phyloP scores from a whole-genome alignment of 306 rosid species.

The Cyclanthera cordifolia region DNA sequence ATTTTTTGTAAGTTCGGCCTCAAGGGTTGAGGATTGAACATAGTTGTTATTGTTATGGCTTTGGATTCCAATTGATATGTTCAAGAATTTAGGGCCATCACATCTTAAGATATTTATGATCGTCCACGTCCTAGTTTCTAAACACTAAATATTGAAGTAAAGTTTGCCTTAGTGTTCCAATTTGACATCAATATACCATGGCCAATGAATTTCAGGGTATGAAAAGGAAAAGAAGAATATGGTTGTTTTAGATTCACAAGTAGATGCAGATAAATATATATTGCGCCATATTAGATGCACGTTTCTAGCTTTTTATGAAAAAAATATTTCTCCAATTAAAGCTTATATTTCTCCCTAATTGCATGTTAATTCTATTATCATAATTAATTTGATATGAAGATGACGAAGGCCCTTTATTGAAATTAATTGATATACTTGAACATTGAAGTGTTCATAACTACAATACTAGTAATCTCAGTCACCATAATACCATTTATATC shows the following conservation, averaged over 20 bases:
- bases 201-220: background rate
- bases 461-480: background rate
- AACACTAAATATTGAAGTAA: background rate
- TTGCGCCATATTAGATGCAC: background rate
- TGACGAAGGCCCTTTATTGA: background rate
- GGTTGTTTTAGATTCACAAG: background rate
- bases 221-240: background rate
- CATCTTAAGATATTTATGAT: background rate
- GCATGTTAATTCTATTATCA: background rate
- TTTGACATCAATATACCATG: background rate
- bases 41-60: background rate
- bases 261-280: background rate
- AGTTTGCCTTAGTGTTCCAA: background rate
- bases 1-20: background rate
- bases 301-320: background rate
- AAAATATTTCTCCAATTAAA: background rate
- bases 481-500: constrained; percentile 1
- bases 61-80: constrained; percentile 2
- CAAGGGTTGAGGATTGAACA: background rate
- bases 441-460: background rate
- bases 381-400: too few species aligned
- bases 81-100: background rate
- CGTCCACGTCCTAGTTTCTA: background rate
- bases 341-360: background rate
- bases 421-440: background rate